Conservation (phyloP, 2,329 filamentous ascomycete genomes). For the Peltaster fructicola region DNA sequence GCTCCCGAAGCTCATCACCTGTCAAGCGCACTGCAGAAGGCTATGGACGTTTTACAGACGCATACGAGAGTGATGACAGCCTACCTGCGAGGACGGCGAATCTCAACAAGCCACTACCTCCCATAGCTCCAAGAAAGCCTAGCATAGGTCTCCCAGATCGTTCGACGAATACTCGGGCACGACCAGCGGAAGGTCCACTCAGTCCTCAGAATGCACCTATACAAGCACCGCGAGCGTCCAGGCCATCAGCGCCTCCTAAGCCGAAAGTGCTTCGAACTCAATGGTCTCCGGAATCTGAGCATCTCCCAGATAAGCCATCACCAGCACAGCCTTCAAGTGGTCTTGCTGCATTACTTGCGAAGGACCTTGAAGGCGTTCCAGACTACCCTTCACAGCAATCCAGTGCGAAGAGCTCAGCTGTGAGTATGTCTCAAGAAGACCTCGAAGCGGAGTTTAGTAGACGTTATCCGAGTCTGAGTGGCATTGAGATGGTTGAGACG, state of each 20-base stretch:
- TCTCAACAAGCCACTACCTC: conserved; percentile 1
- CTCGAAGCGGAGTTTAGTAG: conserved; percentile 55
- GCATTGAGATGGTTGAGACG: conserved; percentile 71
- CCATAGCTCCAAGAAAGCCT: conserved; percentile 1
- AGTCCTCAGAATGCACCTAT: neutral
- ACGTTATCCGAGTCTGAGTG: conserved; percentile 67
- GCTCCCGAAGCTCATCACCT: conserved; percentile 37
- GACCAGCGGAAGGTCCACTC: conserved; percentile 2
- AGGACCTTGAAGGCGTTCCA: conserved; percentile 21
- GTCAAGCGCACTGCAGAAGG: conserved; percentile 62
- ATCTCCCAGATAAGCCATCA: neutral
- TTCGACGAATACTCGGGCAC: conserved; percentile 3
- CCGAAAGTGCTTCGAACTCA: conserved; percentile 38
- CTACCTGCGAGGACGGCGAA: conserved; percentile 2
- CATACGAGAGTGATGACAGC: conserved; percentile 1
- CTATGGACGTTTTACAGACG: conserved; percentile 70
- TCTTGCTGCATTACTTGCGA: conserved; percentile 20
- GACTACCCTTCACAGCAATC: conserved; percentile 13
- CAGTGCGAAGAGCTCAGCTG: conserved; percentile 2
- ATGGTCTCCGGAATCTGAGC: conserved; percentile 6
- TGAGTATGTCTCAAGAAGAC: neutral
- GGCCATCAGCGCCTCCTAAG: conserved; percentile 41
- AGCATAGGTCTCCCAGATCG: conserved; percentile 1
- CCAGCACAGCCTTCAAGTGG: conserved; percentile 8
- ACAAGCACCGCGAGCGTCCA: conserved; percentile 14